Percentiles rank a stretch among this genome's conserved stretches.
These are phyloP conservation scores for Arthrobotrys conoides DNA, from an alignment of 2,329 filamentous ascomycete genomes.

Conservation along the genomic window DNA sequence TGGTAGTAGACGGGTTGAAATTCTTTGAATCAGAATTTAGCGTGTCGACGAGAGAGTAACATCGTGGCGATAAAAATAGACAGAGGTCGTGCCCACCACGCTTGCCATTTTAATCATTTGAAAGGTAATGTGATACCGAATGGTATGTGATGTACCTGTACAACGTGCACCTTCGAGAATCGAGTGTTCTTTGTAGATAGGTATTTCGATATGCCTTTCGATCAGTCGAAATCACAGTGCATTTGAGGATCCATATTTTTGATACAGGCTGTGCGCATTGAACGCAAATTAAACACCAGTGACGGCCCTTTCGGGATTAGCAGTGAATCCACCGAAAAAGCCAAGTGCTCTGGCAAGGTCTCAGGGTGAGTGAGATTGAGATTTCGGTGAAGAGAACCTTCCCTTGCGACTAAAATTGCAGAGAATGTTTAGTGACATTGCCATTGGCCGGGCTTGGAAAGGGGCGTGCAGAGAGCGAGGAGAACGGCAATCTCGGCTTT, in stretches of 20 bases:
- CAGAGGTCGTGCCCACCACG: neutral
- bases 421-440: conserved; percentile 46
- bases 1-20: conserved; percentile 7
- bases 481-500: conserved; percentile 57
- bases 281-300: conserved; percentile 43
- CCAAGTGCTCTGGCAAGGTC: conserved; percentile 48
- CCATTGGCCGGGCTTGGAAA: conserved; percentile 35
- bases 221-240: neutral
- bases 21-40: conserved; percentile 14
- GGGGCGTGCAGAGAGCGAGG: conserved; percentile 37
- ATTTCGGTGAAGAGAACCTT: conserved; percentile 40
- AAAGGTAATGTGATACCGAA: neutral
- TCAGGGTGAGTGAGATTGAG: conserved; percentile 32
- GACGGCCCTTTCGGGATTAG: conserved; percentile 43
- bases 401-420: conserved; percentile 56
- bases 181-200: neutral
- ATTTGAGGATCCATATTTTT: conserved; percentile 10
- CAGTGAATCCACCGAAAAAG: conserved; percentile 43
- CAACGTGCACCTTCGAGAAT: neutral
- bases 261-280: conserved; percentile 43
- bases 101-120: too few relatives aligned
- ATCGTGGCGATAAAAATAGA: conserved; percentile 57
- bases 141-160: conserved; percentile 6
- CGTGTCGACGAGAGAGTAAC: conserved; percentile 29
- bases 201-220: neutral